Conservation (phyloP, 108 stramenopile species). For the Fragilaria crotonensis region DNA sequence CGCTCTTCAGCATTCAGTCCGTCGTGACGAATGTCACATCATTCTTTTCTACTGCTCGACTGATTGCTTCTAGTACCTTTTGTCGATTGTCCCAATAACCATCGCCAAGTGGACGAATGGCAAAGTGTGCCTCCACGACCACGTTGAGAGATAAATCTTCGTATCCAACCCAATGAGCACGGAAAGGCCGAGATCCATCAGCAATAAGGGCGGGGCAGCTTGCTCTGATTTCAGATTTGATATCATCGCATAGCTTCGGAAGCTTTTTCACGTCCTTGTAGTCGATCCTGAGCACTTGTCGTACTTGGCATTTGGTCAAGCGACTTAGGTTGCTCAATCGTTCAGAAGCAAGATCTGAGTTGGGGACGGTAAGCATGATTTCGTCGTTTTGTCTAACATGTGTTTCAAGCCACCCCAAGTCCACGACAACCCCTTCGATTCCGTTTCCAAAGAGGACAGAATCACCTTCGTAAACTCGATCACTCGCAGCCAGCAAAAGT, state of each 20-base stretch:
- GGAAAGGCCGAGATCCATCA: slow-evolving; percentile 57
- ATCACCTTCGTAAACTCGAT: slow-evolving; percentile 63
- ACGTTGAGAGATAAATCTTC: slow-evolving; percentile 43
- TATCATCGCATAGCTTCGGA: slow-evolving; percentile 36
- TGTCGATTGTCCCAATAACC: slow-evolving; percentile 57
- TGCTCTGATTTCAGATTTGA: slow-evolving; percentile 53
- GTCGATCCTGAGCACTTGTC: slow-evolving; percentile 43
- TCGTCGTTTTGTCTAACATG: slow-evolving; percentile 26
- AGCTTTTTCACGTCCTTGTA: slow-evolving; percentile 48
- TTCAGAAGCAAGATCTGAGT: slow-evolving; percentile 32
- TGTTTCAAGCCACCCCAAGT: slow-evolving; percentile 28
- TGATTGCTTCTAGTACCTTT: slow-evolving; percentile 52
- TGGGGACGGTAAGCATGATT: slow-evolving; percentile 32
- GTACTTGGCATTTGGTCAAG: slow-evolving; percentile 45
- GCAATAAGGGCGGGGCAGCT: slow-evolving; percentile 51
- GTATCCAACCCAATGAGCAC: slow-evolving; percentile 43
- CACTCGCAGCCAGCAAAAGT: slow-evolving; percentile 36
- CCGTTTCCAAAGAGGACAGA: slow-evolving; percentile 31
- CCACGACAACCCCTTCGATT: slow-evolving; percentile 15
- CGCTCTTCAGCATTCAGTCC: too few species aligned
- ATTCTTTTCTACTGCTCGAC: slow-evolving; percentile 48
- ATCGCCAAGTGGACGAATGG: slow-evolving; percentile 37
- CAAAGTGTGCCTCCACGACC: slow-evolving; percentile 57
- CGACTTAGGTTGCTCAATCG: slow-evolving; percentile 57
- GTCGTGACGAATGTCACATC: slow-evolving; percentile 32